A percentile compares a stretch with the other conserved stretches of the same genome.
Conservation (phyloP, 371 early-diverging fungal species). For the Mortierella sp. region DNA sequence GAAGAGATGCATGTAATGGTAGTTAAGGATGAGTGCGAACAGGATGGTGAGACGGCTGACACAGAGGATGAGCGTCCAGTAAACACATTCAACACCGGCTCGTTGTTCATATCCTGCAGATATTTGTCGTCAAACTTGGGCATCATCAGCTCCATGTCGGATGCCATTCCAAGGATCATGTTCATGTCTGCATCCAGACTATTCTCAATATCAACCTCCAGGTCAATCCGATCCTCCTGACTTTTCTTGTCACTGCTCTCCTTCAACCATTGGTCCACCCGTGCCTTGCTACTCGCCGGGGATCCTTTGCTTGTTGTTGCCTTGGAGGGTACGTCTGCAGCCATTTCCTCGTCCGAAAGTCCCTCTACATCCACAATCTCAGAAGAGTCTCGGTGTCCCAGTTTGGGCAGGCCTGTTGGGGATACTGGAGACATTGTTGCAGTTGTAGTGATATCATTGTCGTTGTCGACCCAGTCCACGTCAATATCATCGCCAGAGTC, state of each 20-base stretch:
- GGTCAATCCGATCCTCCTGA: neutral
- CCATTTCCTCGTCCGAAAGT: constrained; percentile 33
- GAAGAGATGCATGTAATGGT: constrained; percentile 30
- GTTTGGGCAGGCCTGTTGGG: neutral
- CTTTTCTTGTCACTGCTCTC: neutral
- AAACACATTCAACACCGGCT: neutral
- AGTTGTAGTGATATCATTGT: neutral
- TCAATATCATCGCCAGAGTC: constrained; percentile 5
- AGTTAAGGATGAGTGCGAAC: constrained; percentile 28
- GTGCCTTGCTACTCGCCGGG: neutral
- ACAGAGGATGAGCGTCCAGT: constrained; percentile 8
- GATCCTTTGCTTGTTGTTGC: neutral
- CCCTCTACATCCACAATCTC: constrained; percentile 31
- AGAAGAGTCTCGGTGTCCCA: constrained; percentile 2
- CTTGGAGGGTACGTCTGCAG: neutral
- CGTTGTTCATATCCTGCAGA: constrained; percentile 31
- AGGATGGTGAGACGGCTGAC: constrained; percentile 12
- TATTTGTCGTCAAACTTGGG: constrained; percentile 50
- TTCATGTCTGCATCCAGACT: constrained; percentile 37
- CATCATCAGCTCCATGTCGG: constrained; percentile 53
- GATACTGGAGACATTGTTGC: neutral
- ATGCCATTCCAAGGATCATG: constrained; percentile 48
- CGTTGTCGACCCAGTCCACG: neutral
- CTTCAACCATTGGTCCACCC: neutral
- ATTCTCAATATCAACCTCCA: constrained; percentile 17